Evolutionary conservation across 2,329 filamentous ascomycete genomes (phyloP), one percentile per base, ranked within the genome.

Genomic region (Pseudocercospora cruenta): DNA sequence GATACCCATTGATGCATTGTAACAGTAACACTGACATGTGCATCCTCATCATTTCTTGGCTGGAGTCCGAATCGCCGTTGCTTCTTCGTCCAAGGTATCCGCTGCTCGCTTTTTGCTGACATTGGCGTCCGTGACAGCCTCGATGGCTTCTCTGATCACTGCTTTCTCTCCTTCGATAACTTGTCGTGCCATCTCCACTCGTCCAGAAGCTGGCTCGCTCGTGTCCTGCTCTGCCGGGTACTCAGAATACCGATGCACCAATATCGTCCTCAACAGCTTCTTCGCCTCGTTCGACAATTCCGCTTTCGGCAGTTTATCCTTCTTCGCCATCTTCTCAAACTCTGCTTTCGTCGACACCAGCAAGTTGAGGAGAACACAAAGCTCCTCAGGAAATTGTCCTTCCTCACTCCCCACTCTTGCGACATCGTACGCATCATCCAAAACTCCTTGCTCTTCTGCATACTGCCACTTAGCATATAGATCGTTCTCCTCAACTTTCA

Each of bases 151-250:
- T 63, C 82, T 78, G 24, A 93, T 75, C 5, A 94, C 81, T 70
- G 84, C 83, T 77, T 93, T 93, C 78, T 94, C 91, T 14, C 91
- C 91, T 2, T 89, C 78, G 66, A 91, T 85, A 39, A 93, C 90
- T 59, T 86, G 80, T 22, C 88, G 73, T 0, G 91, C 91, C 88
- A 91, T 91, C 8, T 45, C 45, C 4, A 51, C 45, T 16, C 69
- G 68, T 36, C 81, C 62, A n/a, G 59, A 24, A 65, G 68, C 89
- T 86, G 45, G 86, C 78, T 22, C 82, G 79, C n/a, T 87, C 73
- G 21, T 10, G 7, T 45, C 21, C 28, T 36, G 19, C 22, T 57
- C 19, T 22, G 9, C 31, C 1, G 86, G 88, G 72, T 90, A 90
- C 64, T 85, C 82, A 10, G 75, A 70, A 26, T 78, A 75, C 58